Evolutionary conservation across 257 asterid genomes (phyloP), one percentile per base, ranked within the genome.

Genomic region (Solanum lignicaule): DNA sequence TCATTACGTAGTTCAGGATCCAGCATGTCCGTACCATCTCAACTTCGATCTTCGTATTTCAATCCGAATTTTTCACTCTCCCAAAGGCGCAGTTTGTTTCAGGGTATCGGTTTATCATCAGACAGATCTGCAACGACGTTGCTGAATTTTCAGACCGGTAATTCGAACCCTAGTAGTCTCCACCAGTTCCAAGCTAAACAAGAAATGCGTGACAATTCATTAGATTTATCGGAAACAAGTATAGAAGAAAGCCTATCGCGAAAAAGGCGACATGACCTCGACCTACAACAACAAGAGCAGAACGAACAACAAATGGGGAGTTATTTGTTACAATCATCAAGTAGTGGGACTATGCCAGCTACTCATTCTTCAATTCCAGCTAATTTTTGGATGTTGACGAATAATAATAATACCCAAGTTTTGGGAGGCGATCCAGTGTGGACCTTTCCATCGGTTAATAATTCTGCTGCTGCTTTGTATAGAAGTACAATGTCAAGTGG

Each of bases 11-110:
- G 98, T 92, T 95, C 99, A 5, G 97, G 98, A 9, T 95, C 99
- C 0, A 94, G 94, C 93, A 94, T 97, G 96, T 97, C 99, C 48
- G 96, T 95, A 10, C 98, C 99, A 13, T 97, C 98, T 16, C 99
- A 96, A 86, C 91, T 95, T 10, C 90, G 98, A 89, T 95, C 99
- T 10, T 66, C 94, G 8, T 95, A 95, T 75, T 94, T 95, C 88
- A 93, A 79, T 83, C 98, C 97, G 4, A 92, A 85, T 69, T 95
- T 90, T 27, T 79, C 94, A 31, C 88, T 94, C 71, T 92, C 94
- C 20, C 98, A 89, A 33, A 91, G 96, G 18, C 89, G 96, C 25
- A 91, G 92, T 9, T 86, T 92, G 11, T 94, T 94, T 68, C 93
- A 94, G 16, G 86, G 96, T 0, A 91, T 92, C 27, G 99, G 98